phyloP scores from a whole-genome alignment of 1,139 yeast genomes.

The Yamadazyma atmosphaerica region DNA sequence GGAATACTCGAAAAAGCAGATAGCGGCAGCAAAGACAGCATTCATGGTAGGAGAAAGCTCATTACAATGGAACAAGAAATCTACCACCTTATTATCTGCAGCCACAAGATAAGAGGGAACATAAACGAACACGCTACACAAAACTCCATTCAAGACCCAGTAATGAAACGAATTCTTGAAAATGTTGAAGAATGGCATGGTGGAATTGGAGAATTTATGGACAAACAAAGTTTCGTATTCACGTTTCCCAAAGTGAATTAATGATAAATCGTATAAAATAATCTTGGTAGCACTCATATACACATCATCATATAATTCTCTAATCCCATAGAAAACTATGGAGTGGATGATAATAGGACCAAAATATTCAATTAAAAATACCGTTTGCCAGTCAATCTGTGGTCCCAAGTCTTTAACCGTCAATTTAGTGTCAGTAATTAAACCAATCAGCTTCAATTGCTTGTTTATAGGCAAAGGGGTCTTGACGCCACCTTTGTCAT shows the following conservation, averaged over 20 bases:
- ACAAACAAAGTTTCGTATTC: conserved; percentile 83
- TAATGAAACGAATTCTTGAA: conserved; percentile 90
- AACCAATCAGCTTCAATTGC: conserved; percentile 33
- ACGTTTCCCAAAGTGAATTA: conserved; percentile 82
- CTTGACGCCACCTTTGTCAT: conserved; percentile 32
- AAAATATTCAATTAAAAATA: conserved; percentile 78
- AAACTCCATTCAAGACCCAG: conserved; percentile 84
- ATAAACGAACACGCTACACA: conserved; percentile 67
- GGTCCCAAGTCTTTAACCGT: conserved; percentile 86
- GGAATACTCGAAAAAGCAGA: conserved; percentile 58
- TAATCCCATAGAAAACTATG: conserved; percentile 47
- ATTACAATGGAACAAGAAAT: conserved; percentile 11
- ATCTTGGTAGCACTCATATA: conserved; percentile 15
- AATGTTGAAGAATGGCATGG: conserved; percentile 88
- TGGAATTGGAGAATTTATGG: conserved; percentile 81
- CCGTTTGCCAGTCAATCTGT: conserved; percentile 90
- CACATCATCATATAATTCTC: conserved; percentile 5
- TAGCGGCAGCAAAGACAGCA: conserved; percentile 6
- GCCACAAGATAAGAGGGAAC: conserved; percentile 43
- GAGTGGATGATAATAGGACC: conserved; percentile 89
- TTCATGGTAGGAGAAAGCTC: conserved; percentile 9
- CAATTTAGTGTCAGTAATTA: conserved; percentile 28
- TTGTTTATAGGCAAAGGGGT: conserved; percentile 32
- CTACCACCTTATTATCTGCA: conserved; percentile 9
- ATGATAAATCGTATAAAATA: conserved; percentile 37